Evolutionary conservation across 768 basidiomycete genomes (phyloP), one percentile per base, ranked within the genome.

Genomic region (Russula compacta): DNA sequence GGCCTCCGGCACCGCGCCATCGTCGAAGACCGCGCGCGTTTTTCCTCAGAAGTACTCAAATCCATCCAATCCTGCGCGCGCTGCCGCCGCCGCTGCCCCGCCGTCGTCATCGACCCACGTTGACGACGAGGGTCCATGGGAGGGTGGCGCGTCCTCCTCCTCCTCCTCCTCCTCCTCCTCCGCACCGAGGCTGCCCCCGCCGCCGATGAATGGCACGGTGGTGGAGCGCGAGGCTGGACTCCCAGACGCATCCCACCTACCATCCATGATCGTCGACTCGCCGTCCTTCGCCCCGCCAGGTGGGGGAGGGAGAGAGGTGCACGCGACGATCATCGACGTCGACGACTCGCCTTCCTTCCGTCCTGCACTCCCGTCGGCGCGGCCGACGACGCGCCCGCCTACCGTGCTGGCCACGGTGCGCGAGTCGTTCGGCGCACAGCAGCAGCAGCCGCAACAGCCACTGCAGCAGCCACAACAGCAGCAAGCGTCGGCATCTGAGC

Each of bases 291-390:
- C 46, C 2, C 56, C 58, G 4, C 58, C 59, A 3, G 49, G 7
- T 14, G 36, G 15, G n/a, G 40, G 6, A 4, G 53, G 11, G 14
- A 19, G 15, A 38, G 44, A 11, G 11, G 44, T 17, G 4, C 21
- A 0, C 24, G 15, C 38, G 19, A 17, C 6, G 52, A 42, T 19
- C 47, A 19, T 43, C 36, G 46, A 61, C 4, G 10, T 65, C 46
- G 65, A 67, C 46, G 65, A 67, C 39, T 69, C 68, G 6, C 68
- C 70, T 11, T 70, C 70, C 0, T 70, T 67, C 64, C 61, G 48
- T 3, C 56, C 60, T 15, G 56, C 66, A 7, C 60, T 56, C 1
- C 36, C 38, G n/a, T 57, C 56, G 15, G 38, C 47, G n/a, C 46
- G 57, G 0, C 65, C 59, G 7, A 49, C 57, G n/a, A 60, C 61